These are phyloP conservation scores for Aspergillus sp. DNA, from an alignment of 2,329 filamentous ascomycete species.

Conservation along the genomic window DNA sequence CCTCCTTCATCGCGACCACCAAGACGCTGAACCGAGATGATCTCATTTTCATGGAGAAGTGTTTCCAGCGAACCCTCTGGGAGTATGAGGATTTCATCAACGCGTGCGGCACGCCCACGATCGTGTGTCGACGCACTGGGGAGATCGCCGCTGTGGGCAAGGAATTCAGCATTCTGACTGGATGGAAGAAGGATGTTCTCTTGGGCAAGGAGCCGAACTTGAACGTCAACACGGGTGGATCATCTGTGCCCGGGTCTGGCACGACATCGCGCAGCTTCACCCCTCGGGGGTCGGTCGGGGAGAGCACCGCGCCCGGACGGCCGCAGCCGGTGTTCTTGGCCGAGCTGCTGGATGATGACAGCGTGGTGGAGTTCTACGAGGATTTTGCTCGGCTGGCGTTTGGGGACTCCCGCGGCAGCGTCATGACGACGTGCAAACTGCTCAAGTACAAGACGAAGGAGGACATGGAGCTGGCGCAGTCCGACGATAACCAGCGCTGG, in stretches of 20 bases:
- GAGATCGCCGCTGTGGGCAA: conserved; percentile 95
- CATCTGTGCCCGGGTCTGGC: conserved; percentile 39
- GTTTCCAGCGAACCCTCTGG: conserved; percentile 86
- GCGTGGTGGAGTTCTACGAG: conserved; percentile 90
- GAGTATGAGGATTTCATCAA: conserved; percentile 93
- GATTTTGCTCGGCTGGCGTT: conserved; percentile 92
- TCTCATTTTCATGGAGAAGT: conserved; percentile 96
- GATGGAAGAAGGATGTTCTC: conserved; percentile 87
- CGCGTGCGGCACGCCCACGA: conserved; percentile 81
- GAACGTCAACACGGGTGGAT: conserved; percentile 73
- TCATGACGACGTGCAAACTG: conserved; percentile 78
- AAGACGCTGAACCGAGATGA: conserved; percentile 85
- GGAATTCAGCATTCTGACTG: conserved; percentile 92
- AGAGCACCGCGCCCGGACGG: conserved; percentile 42
- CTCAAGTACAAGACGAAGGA: conserved; percentile 85
- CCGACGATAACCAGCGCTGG: conserved; percentile 48
- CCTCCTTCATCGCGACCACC: conserved; percentile 88
- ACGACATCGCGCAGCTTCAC: conserved; percentile 48
- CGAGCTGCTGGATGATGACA: conserved; percentile 89
- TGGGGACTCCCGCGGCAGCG: conserved; percentile 81
- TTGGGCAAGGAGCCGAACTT: conserved; percentile 83
- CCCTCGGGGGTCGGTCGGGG: conserved; percentile 42
- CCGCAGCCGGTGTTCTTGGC: conserved; percentile 83
- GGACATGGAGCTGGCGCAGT: conserved; percentile 40
- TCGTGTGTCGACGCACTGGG: conserved; percentile 87